phyloP scores from a whole-genome alignment of 1,284 basidiomycete genomes.

The Fomitopsis schrenkii region DNA sequence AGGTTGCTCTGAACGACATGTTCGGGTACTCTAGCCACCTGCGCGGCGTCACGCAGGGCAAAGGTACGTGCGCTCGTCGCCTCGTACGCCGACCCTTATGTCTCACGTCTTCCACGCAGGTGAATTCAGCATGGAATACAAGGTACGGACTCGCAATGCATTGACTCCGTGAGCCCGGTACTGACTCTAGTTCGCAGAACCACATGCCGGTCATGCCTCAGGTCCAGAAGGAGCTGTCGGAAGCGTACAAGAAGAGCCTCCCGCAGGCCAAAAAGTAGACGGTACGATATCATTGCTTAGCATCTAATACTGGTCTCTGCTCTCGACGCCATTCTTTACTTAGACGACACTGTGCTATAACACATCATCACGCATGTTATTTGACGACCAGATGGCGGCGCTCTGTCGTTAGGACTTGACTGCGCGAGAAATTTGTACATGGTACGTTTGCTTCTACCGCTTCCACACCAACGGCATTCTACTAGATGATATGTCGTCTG shows the following conservation, averaged over 20 bases:
- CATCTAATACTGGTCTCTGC: not conserved
- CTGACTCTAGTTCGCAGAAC: constrained; percentile 35
- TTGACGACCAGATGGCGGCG: no score
- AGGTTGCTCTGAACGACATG: constrained; percentile 98
- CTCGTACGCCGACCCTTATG: not conserved
- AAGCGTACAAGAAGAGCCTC: constrained; percentile 45
- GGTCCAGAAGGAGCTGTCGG: constrained; percentile 80
- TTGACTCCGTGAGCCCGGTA: constrained; percentile 5
- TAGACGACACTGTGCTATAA: not conserved
- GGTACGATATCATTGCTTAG: not conserved
- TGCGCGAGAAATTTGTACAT: no score
- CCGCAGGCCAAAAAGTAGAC: constrained; percentile 55
- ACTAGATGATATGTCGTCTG: no score
- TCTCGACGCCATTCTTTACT: not conserved
- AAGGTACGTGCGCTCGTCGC: constrained; percentile 45
- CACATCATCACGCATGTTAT: not conserved
- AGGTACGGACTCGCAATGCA: constrained; percentile 41
- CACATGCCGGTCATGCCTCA: constrained; percentile 89
- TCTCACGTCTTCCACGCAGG: constrained; percentile 28
- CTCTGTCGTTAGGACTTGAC: no score
- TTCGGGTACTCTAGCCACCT: constrained; percentile 95
- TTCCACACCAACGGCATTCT: no score
- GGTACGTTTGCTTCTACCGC: no score
- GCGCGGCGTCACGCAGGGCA: constrained; percentile 93
- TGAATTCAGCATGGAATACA: constrained; percentile 97